Evolutionary conservation across 345 rosid genomes (phyloP).

Genomic region (Angophora floribunda): DNA sequence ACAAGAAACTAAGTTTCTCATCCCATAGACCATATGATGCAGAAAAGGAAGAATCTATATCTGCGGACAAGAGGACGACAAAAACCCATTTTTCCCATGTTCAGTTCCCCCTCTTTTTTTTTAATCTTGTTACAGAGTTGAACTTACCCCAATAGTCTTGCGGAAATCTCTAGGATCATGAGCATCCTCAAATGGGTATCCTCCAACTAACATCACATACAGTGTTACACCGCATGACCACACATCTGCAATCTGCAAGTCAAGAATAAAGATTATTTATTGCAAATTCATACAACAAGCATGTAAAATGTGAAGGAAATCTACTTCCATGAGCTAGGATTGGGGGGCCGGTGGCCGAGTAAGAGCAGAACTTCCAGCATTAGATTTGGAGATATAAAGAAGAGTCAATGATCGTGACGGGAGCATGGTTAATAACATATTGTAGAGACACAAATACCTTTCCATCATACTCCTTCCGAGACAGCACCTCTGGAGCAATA

Average conservation of each 20-base stretch:
- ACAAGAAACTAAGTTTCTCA: neutral
- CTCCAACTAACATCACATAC: constrained; percentile 73
- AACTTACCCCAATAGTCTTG: constrained; percentile 54
- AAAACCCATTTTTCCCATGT: neutral
- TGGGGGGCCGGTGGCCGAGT: neutral
- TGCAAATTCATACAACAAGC: neutral
- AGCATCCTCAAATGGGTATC: constrained; percentile 77
- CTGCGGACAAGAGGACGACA: neutral
- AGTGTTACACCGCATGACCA: constrained; percentile 82
- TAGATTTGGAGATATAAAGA: neutral
- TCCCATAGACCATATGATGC: neutral
- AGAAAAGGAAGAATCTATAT: neutral
- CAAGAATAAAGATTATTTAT: neutral
- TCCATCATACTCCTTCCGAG: constrained; percentile 63
- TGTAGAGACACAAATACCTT: constrained; percentile 27
- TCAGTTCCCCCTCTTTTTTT: neutral
- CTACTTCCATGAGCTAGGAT: neutral
- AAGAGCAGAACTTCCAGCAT: neutral
- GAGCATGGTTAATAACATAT: neutral
- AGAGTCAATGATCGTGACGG: neutral
- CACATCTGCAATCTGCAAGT: constrained; percentile 47
- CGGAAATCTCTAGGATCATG: constrained; percentile 65
- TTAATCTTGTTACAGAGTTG: neutral
- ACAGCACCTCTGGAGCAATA: constrained; percentile 66
- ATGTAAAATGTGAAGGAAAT: neutral